A percentile compares a stretch with the other conserved stretches of the same genome.
These are phyloP conservation scores for Colletotrichum tofieldiae DNA, from an alignment of 2,329 filamentous ascomycete species.

Conservation along the genomic window DNA sequence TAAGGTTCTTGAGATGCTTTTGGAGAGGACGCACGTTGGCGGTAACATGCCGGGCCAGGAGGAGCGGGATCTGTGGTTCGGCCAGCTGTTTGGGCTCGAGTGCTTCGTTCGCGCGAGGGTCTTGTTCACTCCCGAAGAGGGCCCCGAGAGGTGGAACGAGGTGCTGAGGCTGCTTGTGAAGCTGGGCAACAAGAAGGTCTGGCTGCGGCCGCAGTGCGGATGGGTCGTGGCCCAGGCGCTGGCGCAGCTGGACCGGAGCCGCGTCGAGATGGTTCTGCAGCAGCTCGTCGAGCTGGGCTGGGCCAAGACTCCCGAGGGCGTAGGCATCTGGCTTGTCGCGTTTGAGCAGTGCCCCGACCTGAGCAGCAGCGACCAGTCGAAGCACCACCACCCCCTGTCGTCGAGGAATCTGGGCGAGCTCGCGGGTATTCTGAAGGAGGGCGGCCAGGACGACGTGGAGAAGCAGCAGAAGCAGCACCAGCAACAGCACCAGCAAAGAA, in stretches of 20 bases:
- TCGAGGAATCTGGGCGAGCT: conserved; percentile 78
- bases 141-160: conserved; percentile 73
- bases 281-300: conserved; percentile 79
- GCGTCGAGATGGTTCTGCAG: conserved; percentile 68
- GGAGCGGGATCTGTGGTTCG: conserved; percentile 87
- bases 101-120: conserved; percentile 86
- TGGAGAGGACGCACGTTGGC: conserved; percentile 69
- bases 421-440: conserved; percentile 85
- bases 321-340: conserved; percentile 88
- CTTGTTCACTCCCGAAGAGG: conserved; percentile 66
- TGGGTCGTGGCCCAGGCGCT: conserved; percentile 84
- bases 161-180: conserved; percentile 82
- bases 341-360: conserved; percentile 75
- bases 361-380: conserved; percentile 64
- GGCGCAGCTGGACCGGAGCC: conserved; percentile 66
- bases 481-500: conserved; percentile 49
- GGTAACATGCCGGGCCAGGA: conserved; percentile 78
- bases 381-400: conserved; percentile 86
- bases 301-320: conserved; percentile 87
- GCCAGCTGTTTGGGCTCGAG: conserved; percentile 89
- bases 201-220: conserved; percentile 91
- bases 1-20: conserved; percentile 66
- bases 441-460: conserved; percentile 64
- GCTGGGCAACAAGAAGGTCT: conserved; percentile 85
- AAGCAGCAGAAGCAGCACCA: conserved; percentile 47